A percentile compares a stretch with the other conserved stretches of the same genome.
These are phyloP conservation scores for Geum urbanum DNA, from an alignment of 306 rosid species.

Conservation along the genomic window DNA sequence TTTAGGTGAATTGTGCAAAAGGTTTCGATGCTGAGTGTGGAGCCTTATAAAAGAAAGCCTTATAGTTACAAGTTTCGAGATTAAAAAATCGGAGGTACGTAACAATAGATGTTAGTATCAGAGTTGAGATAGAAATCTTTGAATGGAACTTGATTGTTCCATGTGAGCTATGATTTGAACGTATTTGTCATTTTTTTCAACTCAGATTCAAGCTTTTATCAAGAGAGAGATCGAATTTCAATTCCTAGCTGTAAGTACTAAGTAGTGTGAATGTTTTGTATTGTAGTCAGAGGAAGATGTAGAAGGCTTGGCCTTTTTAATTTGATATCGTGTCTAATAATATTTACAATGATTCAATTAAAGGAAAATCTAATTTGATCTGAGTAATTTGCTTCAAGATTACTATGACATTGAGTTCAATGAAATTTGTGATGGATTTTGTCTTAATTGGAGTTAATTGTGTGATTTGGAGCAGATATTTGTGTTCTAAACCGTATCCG, in stretches of 20 bases:
- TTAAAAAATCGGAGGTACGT: constrained; percentile 83
- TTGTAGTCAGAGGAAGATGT: background rate
- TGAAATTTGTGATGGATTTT: background rate
- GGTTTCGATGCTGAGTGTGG: constrained; percentile 87
- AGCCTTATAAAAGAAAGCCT: too few relatives aligned
- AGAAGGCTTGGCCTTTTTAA: background rate
- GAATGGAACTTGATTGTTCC: background rate
- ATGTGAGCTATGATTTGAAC: constrained; percentile 1
- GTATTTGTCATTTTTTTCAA: constrained; percentile 3
- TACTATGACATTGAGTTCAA: too few relatives aligned
- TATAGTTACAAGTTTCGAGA: constrained; percentile 75
- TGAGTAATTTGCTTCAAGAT: too few relatives aligned
- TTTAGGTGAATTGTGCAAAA: constrained; percentile 45
- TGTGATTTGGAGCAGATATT: constrained; percentile 53
- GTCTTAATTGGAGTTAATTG: background rate
- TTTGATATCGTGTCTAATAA: too few relatives aligned
- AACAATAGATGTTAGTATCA: constrained; percentile 6
- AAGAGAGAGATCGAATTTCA: constrained; percentile 90
- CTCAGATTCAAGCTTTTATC: constrained; percentile 82
- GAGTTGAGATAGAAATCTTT: constrained; percentile 7
- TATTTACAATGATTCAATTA: too few relatives aligned
- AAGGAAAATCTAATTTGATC: background rate
- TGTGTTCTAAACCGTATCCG: constrained; percentile 87
- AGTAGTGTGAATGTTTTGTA: constrained; percentile 14
- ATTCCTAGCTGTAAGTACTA: constrained; percentile 80